Conservation (phyloP, 2,329 filamentous ascomycete genomes). For the Stemphylium vesicarium region DNA sequence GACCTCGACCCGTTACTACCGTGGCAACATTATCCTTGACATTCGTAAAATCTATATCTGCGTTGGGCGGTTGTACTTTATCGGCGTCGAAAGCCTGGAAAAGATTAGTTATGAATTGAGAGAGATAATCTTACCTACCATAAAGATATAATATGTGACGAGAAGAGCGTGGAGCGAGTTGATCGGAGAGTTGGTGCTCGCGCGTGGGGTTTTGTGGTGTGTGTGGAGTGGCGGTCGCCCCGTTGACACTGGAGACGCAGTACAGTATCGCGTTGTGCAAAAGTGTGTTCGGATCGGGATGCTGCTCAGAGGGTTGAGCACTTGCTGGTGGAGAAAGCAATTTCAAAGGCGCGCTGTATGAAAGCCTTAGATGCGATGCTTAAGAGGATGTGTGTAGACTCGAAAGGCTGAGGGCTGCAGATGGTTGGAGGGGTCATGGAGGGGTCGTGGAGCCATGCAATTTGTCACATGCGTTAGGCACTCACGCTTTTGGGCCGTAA, state of each 20-base stretch:
- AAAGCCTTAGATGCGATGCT: no score
- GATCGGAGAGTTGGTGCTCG: background rate
- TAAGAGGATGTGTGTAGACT: no score
- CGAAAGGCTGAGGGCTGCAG: no score
- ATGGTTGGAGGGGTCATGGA: no score
- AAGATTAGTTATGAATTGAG: background rate
- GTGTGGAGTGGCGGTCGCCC: no score
- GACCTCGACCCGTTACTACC: slow-evolving; percentile 1
- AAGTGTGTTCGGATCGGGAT: no score
- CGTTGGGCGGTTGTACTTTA: background rate
- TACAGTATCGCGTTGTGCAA: no score
- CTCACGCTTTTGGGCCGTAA: background rate
- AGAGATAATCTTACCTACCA: background rate
- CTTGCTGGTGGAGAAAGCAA: no score
- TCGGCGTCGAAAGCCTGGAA: background rate
- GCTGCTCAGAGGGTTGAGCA: no score
- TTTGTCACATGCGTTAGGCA: background rate
- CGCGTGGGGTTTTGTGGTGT: no score
- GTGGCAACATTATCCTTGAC: background rate
- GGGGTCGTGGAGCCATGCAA: background rate
- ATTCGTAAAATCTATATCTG: slow-evolving; percentile 1
- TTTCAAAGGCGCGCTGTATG: no score
- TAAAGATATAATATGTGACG: background rate
- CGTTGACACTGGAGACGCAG: no score
- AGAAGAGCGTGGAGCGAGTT: background rate